Evolutionary conservation across 805 yeast species (phyloP), one percentile per base, ranked within the genome.

Genomic region (Henningerozyma blattae): DNA sequence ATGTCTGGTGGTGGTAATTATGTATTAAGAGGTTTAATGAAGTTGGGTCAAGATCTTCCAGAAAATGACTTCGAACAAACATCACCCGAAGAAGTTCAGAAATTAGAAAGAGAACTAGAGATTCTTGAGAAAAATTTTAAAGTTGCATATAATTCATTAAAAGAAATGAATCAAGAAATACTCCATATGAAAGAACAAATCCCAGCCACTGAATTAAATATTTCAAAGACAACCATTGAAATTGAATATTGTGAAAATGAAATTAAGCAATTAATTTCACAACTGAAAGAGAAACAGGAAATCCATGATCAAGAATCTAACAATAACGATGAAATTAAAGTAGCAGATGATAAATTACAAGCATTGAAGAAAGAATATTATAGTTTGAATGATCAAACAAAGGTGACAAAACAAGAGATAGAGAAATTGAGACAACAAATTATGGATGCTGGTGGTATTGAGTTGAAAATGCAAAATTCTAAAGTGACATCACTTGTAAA

Each of bases 1-100:
- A 77, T 93, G 77, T 75, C 94, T 31, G 99, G 99, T 47, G 99
- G 99, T 59, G 98, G 97, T 34, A 70, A 67, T 35, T 63, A 69
- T 27, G 70, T 67, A 7, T 67, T 70, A 14, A 69, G 69, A 33
- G 98, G 97, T 5, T 77, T 80, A 2, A 85, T 91, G 94, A 73
- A 67, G 37, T 32, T 48, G 37, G 58, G 68, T 27, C 51, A 62
- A 24, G 44, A 36, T 20, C 35, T 16, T n/a, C 34, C 32, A 15
- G 22, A 32, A 1, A 41, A 52, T 4, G 65, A 61, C n/a, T 53
- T 68, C 12, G 34, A 38, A 10, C 18, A 38, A 14, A 47, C 42
- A 22, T 64, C 77, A 3, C 74, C 72, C 16, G 74, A 67, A 14
- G 83, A 76, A 31, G 67, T 83, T 2, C 56, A 61, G 2, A 55